Evolutionary conservation across 805 yeast species (phyloP), one percentile per base, ranked within the genome.

Genomic region (Yamadazyma laniorum): DNA sequence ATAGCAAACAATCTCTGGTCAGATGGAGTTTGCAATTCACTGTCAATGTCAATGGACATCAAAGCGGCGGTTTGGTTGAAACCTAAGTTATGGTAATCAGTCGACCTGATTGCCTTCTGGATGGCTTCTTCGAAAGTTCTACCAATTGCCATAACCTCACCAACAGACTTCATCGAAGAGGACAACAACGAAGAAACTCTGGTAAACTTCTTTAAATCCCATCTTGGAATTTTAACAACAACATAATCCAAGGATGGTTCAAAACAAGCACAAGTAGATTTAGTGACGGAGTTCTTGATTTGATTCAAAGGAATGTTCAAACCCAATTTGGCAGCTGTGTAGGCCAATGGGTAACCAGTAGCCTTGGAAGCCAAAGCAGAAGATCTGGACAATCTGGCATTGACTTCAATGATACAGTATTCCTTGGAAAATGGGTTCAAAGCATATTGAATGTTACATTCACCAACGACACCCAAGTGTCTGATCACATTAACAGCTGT

Each of bases 141-240:
- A 58, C 99, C 99, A 58, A 91, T 93, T 32, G 96, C 95, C 99
- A 91, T 91, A 43, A 91, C 99, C 68, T 91, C 99, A 64, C 99
- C 99, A 39, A 91, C 99, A 43, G 97, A 90, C 67, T 91, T 91
- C 99, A 91, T 91, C 30, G 97, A 80, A 2, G 97, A 89, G 7
- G 93, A 84, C 52, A 91, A 77, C 60, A 81, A 74, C 36, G 86
- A 82, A 15, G 95, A 85, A 26, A 91, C 98, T 61, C 96, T 78
- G 45, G 91, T 86, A 69, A 91, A 91, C 69, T 91, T 91, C 74
- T 86, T 85, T 63, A 91, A 73, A 73, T 91, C 99, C 99, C 99
- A 91, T 70, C 97, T 82, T 53, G 99, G 99, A 58, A 91, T 89
- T 76, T 91, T 91, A 53, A 95, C 88, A 42, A 91, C 99, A 72